Evolutionary conservation across 2,329 filamentous ascomycete species (phyloP).

Genomic region (Juglanconis oblonga): DNA sequence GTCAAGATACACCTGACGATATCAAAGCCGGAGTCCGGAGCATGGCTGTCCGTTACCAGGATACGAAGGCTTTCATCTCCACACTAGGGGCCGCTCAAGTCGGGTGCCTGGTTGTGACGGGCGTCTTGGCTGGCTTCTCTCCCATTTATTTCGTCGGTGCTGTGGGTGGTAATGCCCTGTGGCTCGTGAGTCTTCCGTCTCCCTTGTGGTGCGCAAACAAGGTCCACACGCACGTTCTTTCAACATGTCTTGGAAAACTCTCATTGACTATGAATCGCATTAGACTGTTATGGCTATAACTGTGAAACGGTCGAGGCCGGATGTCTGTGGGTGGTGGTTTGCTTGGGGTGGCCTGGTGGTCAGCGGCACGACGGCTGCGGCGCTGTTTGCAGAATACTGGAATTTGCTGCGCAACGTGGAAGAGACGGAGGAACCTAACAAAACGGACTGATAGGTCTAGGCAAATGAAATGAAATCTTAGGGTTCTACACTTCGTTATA

Average conservation of each 20-base stretch:
- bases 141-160: slow-evolving; percentile 19
- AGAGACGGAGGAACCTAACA: not conserved
- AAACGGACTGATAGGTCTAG: not conserved
- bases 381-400: slow-evolving; percentile 20
- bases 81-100: slow-evolving; percentile 19
- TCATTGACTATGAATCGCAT: not conserved
- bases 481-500: no score
- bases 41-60: slow-evolving; percentile 44
- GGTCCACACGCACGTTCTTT: no score
- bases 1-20: slow-evolving; percentile 50
- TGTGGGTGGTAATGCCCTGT: slow-evolving; percentile 19
- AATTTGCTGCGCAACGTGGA: not conserved
- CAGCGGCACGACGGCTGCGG: slow-evolving; percentile 21
- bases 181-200: slow-evolving; percentile 6
- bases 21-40: slow-evolving; percentile 46
- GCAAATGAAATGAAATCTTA: no score
- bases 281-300: slow-evolving; percentile 20
- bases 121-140: slow-evolving; percentile 19
- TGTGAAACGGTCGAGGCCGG: slow-evolving; percentile 20
- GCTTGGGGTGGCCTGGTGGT: slow-evolving; percentile 23
- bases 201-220: no score
- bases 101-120: slow-evolving; percentile 16
- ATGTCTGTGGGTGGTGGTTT: slow-evolving; percentile 23
- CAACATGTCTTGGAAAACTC: not conserved
- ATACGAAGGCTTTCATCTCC: slow-evolving; percentile 20